Conservation (phyloP, 345 rosid genomes). For the Eucalyptus pauciflora region DNA sequence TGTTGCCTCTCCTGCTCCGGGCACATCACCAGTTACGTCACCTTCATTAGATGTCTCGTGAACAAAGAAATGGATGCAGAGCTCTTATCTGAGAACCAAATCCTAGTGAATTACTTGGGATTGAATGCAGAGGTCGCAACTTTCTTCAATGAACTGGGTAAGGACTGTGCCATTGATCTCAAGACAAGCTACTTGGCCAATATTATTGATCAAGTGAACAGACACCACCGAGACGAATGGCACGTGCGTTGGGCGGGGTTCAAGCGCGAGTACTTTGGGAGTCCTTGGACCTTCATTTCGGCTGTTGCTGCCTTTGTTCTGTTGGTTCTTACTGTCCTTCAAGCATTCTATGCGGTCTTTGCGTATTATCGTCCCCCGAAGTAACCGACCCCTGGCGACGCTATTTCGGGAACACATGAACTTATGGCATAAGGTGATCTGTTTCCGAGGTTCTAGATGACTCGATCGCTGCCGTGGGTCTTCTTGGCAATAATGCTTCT, state of each 20-base stretch:
- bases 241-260: not conserved
- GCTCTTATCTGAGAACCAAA: slow-evolving; percentile 12
- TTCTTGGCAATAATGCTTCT: too few relatives aligned
- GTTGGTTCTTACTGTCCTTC: too few relatives aligned
- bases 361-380: too few relatives aligned
- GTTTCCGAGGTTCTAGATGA: too few relatives aligned
- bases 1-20: not conserved
- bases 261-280: not conserved
- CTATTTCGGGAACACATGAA: too few relatives aligned
- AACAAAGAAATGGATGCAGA: slow-evolving; percentile 22
- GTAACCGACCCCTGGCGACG: too few relatives aligned
- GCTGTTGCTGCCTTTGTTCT: too few relatives aligned
- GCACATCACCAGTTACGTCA: slow-evolving; percentile 29
- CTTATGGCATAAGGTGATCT: too few relatives aligned
- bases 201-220: not conserved
- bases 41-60: slow-evolving; percentile 29
- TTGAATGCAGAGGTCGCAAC: not conserved
- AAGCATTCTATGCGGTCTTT: too few relatives aligned
- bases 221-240: not conserved
- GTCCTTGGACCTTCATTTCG: not conserved
- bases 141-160: slow-evolving; percentile 25
- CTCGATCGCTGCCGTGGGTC: too few relatives aligned
- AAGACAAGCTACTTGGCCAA: not conserved
- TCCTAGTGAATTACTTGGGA: slow-evolving; percentile 35
- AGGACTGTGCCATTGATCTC: slow-evolving; percentile 16